Base-by-base conservation (phyloP, 208 protist species). In the Trypanosoma conorhini region DNA sequence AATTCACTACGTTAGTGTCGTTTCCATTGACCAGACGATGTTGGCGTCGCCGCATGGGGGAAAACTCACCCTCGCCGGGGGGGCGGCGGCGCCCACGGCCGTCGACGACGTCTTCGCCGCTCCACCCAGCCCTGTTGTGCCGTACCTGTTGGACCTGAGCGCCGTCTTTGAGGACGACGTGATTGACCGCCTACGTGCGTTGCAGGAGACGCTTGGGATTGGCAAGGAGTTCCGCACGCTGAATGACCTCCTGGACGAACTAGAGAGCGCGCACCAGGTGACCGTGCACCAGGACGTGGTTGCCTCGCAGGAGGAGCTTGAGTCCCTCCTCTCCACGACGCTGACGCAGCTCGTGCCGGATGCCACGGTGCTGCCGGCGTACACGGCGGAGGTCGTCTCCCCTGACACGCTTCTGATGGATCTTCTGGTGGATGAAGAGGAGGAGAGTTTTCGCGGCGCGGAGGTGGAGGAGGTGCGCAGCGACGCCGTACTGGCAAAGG, bases 311-410 rank as follows among this genome's bases (percentile, higher is more conserved):
- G 87, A 88, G 30, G 89, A 95, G 62, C 66, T 95, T 0, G 86
- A 91, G 78, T 77, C 85, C 5, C 76, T 95, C 31, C 78, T 95
- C 67, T 92, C 89, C 26, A 82, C 89, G 0, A 95, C 89, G 46
- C 75, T 95, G 52, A 77, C 91, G 69, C 89, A 92, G 64, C 82
- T 95, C 21, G 83, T 95, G 51, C 89, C 89, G 12, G 89, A 95
- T 62, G 81, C 89, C 13, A 95, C 86, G 24, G 74, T 88, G 65
- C 75, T 95, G 56, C 89, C 87, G 9, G 55, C 89, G 26, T 93
- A 91, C 79, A 81, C 77, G 21, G 75, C 83, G 7, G 65, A 86
- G 9, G 72, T 91, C 7, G 77, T 93, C 67, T 85, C 85, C 5
- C 80, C 87, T 13, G 74, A 89, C 30, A 75, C 91, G 19, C 69